A percentile compares a stretch with the other conserved stretches of the same genome.
Evolutionary conservation across 2,329 filamentous ascomycete genomes (phyloP).

Genomic region (Phoma herbarum): DNA sequence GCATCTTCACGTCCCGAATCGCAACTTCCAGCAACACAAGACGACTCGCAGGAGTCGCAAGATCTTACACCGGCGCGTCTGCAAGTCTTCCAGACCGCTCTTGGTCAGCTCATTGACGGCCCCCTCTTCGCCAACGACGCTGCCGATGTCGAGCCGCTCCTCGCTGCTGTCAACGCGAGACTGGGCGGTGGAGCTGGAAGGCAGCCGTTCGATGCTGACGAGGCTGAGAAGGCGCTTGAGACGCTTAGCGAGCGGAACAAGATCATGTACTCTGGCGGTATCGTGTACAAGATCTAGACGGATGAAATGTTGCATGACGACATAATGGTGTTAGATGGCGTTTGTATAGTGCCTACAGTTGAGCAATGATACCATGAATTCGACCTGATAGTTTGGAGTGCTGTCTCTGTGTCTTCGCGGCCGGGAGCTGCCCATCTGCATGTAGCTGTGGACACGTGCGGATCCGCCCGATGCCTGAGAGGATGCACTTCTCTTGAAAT

Average conservation of each 20-base stretch:
- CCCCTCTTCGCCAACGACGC: slow-evolving; percentile 88
- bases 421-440: neutral
- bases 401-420: neutral
- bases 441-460: neutral
- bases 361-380: slow-evolving; percentile 10
- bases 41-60: slow-evolving; percentile 49
- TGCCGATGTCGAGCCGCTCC: slow-evolving; percentile 76
- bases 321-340: neutral
- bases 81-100: slow-evolving; percentile 76
- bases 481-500: neutral
- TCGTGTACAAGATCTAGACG: slow-evolving; percentile 59
- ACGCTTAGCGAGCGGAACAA: slow-evolving; percentile 84
- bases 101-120: slow-evolving; percentile 84
- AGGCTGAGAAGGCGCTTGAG: slow-evolving; percentile 79
- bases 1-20: slow-evolving; percentile 83
- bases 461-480: neutral
- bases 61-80: slow-evolving; percentile 71
- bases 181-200: slow-evolving; percentile 67
- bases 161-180: slow-evolving; percentile 80
- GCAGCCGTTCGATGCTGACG: slow-evolving; percentile 70
- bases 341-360: neutral
- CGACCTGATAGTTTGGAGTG: neutral
- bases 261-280: slow-evolving; percentile 73
- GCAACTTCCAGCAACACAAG: slow-evolving; percentile 68
- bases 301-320: neutral